phyloP scores from a whole-genome alignment of 192 early-diverging fungal genomes.

The Mortierella alpina region DNA sequence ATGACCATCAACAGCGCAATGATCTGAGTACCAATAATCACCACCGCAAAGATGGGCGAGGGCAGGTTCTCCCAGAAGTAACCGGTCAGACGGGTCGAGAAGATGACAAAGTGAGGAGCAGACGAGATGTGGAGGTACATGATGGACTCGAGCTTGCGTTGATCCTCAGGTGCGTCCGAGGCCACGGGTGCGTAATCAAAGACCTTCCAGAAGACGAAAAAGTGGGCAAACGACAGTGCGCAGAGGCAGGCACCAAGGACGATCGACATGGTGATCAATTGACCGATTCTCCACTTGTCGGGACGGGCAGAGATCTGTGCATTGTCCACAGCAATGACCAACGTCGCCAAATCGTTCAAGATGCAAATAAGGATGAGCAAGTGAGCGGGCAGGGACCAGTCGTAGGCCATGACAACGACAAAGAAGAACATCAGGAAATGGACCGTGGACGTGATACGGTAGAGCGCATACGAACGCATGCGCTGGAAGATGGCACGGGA shows the following conservation, averaged over 20 bases:
- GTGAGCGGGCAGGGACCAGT: slow-evolving; percentile 82
- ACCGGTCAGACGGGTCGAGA: slow-evolving; percentile 82
- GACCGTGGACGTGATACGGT: slow-evolving; percentile 92
- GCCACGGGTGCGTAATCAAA: slow-evolving; percentile 61
- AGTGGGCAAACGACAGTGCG: slow-evolving; percentile 80
- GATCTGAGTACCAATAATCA: slow-evolving; percentile 85
- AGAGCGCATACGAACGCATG: slow-evolving; percentile 87
- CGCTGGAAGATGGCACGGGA: slow-evolving; percentile 92
- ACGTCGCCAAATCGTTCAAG: slow-evolving; percentile 85
- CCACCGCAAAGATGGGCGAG: slow-evolving; percentile 73
- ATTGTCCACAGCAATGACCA: slow-evolving; percentile 92
- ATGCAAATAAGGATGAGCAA: slow-evolving; percentile 87
- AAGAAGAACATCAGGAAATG: slow-evolving; percentile 96
- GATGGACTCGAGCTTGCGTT: slow-evolving; percentile 75
- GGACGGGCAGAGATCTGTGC: slow-evolving; percentile 84
- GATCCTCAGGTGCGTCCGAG: slow-evolving; percentile 42
- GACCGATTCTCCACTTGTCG: slow-evolving; percentile 95
- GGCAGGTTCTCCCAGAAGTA: slow-evolving; percentile 88
- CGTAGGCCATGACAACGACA: slow-evolving; percentile 80
- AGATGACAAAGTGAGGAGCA: slow-evolving; percentile 88
- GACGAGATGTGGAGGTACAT: slow-evolving; percentile 91
- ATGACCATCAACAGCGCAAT: slow-evolving; percentile 83
- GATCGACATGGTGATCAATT: slow-evolving; percentile 81
- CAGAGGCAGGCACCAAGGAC: slow-evolving; percentile 79
- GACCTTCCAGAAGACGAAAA: slow-evolving; percentile 76